These are phyloP conservation scores for Epicoccum sorghinum DNA, from an alignment of 2,329 filamentous ascomycete genomes.

Conservation along the genomic window DNA sequence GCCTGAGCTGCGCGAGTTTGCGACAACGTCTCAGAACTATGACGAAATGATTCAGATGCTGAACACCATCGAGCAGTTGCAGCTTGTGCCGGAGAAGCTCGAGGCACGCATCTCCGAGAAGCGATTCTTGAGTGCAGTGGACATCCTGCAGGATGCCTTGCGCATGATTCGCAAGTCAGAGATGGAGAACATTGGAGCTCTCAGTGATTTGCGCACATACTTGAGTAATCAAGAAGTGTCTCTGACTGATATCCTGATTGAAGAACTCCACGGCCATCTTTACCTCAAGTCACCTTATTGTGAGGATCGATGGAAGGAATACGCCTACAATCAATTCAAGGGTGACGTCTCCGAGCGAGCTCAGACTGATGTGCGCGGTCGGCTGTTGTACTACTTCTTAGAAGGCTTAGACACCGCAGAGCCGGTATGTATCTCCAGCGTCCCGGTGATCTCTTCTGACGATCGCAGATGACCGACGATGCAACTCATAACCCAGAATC, in stretches of 20 bases:
- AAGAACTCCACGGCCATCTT: constrained; percentile 94
- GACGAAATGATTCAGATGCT: constrained; percentile 87
- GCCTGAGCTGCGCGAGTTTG: constrained; percentile 88
- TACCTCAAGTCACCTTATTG: constrained; percentile 98
- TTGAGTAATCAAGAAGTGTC: constrained; percentile 91
- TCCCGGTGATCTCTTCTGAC: constrained; percentile 27
- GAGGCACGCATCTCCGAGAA: constrained; percentile 97
- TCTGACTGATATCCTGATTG: constrained; percentile 92
- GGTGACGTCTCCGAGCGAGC: constrained; percentile 41
- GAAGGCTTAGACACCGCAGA: constrained; percentile 61
- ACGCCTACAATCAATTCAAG: constrained; percentile 70
- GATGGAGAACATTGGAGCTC: constrained; percentile 86
- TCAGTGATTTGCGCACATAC: constrained; percentile 85
- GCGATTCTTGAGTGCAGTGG: constrained; percentile 88
- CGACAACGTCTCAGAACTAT: constrained; percentile 85
- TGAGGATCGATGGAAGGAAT: constrained; percentile 89
- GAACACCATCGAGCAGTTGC: constrained; percentile 83
- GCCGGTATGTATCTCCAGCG: constrained; percentile 29
- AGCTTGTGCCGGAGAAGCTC: constrained; percentile 86
- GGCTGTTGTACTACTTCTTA: constrained; percentile 63
- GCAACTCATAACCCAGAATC: constrained; percentile 91
- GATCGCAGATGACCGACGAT: constrained; percentile 72
- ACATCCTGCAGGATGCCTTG: constrained; percentile 86
- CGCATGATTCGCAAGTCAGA: constrained; percentile 84
- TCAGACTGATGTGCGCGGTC: constrained; percentile 53